Evolutionary conservation across 306 rosid genomes (phyloP), one percentile per base, ranked within the genome.

Genomic region (Prunus kanzakura): DNA sequence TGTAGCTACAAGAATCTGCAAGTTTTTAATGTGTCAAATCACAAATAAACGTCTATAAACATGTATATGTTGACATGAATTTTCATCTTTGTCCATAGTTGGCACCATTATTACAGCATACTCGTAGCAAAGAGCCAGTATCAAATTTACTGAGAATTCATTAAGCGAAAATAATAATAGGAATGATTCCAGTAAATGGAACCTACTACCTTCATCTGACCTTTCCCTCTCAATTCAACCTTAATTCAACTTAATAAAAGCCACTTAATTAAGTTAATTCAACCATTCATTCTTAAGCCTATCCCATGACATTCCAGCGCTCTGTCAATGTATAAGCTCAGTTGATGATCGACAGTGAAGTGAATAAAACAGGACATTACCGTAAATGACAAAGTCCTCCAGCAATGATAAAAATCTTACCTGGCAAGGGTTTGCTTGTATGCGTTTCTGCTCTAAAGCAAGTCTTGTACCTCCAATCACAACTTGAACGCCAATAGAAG

Each of bases 391-490:
- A 76, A 58, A 68, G 25, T 57, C 41, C 46, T 51, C 55, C 51
- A 76, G 68, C 55, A 69, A 75, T 69, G 62, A 69, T 38, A 79
- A 77, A 84, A 58, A 45, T 4, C 63, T 81, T 32, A 88, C 99
- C 90, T 95, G 99, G 79, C 99, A 95, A 67, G 97, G 93, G 77
- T 95, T 91, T 71, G 92, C 88, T 88, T 88, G 93, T 92, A 95
- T 84, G 51, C 92, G 91, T 65, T 89, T 95, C 89, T 95, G 99
- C 84, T 95, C 99, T 49, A 86, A 62, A 62, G 90, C 84, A 77
- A 92, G 96, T 71, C 91, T 84, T 79, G 98, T 95, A 22, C 99
- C 99, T 69, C 99, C 99, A 27, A 95, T 95, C 77, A 95, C 99
- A 83, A 88, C 97, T 88, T 95, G 99, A 72, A 88, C 96, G 30